Conservation (phyloP, 139 green algal species). For the Gonium pectorale region DNA sequence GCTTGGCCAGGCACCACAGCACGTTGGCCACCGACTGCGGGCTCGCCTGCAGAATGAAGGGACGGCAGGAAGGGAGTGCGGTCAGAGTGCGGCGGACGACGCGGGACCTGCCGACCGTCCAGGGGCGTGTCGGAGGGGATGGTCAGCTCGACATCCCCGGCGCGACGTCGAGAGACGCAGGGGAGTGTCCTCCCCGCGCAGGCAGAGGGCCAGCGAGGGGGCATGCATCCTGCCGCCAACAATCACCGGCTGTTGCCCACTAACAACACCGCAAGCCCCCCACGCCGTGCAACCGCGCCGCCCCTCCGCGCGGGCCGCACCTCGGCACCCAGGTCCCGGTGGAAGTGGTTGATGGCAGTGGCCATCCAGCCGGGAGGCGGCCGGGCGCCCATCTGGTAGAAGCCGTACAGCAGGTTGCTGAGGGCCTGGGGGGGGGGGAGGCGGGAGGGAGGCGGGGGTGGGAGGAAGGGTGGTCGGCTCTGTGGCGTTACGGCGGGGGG, state of each 20-base stretch:
- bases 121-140: no score
- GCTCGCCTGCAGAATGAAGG: not conserved
- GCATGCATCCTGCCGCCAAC: no score
- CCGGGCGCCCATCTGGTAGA: conserved; percentile 27
- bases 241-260: no score
- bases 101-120: no score
- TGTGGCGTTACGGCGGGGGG: no score
- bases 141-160: no score
- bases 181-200: no score
- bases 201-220: no score
- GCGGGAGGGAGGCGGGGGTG: not conserved
- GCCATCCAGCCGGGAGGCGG: conserved; percentile 36
- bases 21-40: conserved; percentile 36
- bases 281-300: no score
- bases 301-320: no score
- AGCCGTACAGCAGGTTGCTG: conserved; percentile 33
- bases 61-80: not conserved
- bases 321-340: conserved; percentile 11
- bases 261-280: no score
- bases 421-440: not conserved
- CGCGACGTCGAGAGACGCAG: no score
- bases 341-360: conserved; percentile 34
- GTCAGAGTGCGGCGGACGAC: not conserved
- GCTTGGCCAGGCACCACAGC: conserved; percentile 41
- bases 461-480: not conserved